Conservation (phyloP, 129 eudicot genomes). For the Escallonia herrerae region DNA sequence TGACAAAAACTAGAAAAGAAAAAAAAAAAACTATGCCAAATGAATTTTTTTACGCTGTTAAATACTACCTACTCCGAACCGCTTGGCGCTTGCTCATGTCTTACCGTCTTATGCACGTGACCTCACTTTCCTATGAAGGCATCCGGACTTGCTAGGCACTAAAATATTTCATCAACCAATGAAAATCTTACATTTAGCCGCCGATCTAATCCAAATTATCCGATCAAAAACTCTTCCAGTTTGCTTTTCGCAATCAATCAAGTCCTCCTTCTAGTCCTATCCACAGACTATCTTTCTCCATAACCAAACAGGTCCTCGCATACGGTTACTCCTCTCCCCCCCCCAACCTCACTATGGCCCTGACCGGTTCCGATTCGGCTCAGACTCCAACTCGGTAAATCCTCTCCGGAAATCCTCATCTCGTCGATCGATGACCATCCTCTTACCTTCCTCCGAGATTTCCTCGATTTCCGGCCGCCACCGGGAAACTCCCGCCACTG, state of each 20-base stretch:
- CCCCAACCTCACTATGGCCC: not conserved
- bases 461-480: slow-evolving; percentile 19
- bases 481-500: slow-evolving; percentile 14
- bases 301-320: slow-evolving; percentile 18
- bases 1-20: too few species aligned
- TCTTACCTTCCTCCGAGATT: slow-evolving; percentile 18
- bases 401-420: not conserved
- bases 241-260: not conserved
- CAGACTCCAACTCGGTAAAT: not conserved
- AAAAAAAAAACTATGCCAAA: too few species aligned
- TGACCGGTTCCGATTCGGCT: not conserved
- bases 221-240: slow-evolving; percentile 5
- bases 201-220: slow-evolving; percentile 8
- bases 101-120: too few species aligned
- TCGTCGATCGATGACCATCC: slow-evolving; percentile 12
- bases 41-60: too few species aligned
- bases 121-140: too few species aligned
- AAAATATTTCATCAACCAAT: slow-evolving; percentile 3
- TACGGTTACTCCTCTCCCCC: slow-evolving; percentile 4
- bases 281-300: not conserved
- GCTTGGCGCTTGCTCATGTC: too few species aligned
- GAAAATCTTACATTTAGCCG: not conserved
- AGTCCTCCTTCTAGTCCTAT: not conserved
- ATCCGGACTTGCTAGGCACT: not conserved
- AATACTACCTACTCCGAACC: too few species aligned